Conservation (phyloP, 192 early-diverging fungal genomes). For the Tieghemiomyces parasiticus region DNA sequence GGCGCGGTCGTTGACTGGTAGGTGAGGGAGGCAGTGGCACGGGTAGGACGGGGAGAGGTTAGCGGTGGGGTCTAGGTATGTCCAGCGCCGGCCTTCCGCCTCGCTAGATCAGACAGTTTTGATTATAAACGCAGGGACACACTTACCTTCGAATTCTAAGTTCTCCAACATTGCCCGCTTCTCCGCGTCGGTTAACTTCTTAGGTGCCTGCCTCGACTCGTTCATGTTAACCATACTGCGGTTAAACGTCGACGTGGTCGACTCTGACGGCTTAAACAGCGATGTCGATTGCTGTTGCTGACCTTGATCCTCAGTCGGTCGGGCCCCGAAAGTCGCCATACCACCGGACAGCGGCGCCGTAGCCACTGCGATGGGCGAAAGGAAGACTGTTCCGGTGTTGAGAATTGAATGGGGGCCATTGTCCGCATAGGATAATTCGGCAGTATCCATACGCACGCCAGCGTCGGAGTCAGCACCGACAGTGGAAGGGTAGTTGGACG, state of each 20-base stretch:
- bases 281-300: not conserved
- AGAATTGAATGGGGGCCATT: too few species aligned
- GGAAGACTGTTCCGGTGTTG: not conserved
- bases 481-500: not conserved
- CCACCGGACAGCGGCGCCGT: not conserved
- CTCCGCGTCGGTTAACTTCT: not conserved
- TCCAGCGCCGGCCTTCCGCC: too few species aligned
- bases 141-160: not conserved
- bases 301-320: not conserved
- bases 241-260: not conserved
- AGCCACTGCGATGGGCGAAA: not conserved
- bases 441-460: too few species aligned
- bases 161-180: constrained; percentile 8
- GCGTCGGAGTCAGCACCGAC: too few species aligned
- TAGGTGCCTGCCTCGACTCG: not conserved
- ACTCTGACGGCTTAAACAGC: not conserved
- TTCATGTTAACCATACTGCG: not conserved
- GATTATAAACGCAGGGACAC: not conserved
- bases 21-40: not conserved
- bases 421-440: too few species aligned
- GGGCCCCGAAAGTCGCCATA: not conserved
- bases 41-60: too few species aligned
- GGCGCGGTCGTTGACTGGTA: constrained; percentile 3
- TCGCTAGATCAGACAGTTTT: too few species aligned
- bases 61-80: too few species aligned